These are phyloP conservation scores for Daedalea quercina DNA, from an alignment of 768 basidiomycete genomes.

Conservation along the genomic window DNA sequence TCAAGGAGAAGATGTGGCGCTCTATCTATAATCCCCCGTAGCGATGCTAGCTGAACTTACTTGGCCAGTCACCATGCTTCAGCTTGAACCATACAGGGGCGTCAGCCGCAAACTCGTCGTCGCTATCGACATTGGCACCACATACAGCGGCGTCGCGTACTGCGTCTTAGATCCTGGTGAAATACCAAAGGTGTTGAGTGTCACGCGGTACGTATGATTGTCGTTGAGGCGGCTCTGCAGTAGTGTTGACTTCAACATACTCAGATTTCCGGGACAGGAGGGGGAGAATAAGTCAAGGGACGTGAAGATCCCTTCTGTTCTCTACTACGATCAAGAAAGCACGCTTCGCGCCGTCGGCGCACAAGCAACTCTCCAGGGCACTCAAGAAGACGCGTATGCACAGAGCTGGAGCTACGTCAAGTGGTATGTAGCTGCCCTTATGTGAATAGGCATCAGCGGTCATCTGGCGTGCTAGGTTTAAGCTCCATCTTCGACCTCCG, in stretches of 20 bases:
- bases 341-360: conserved; percentile 36
- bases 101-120: conserved; percentile 36
- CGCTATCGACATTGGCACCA: conserved; percentile 48
- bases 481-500: conserved; percentile 11
- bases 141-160: conserved; percentile 44
- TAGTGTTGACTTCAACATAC: too few species aligned
- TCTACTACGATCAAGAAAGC: conserved; percentile 39
- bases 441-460: conserved; percentile 13
- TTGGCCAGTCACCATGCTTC: not conserved
- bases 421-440: not conserved
- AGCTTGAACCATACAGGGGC: conserved; percentile 30
- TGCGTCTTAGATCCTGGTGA: conserved; percentile 31
- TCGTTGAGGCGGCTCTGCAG: too few species aligned
- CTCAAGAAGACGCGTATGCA: not conserved
- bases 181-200: conserved; percentile 39
- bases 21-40: too few species aligned
- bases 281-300: conserved; percentile 25
- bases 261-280: conserved; percentile 36
- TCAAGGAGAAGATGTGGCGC: too few species aligned
- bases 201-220: conserved; percentile 17
- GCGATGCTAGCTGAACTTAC: too few species aligned
- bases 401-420: conserved; percentile 18
- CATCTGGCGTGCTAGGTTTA: conserved; percentile 9
- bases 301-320: conserved; percentile 41
- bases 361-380: conserved; percentile 25